Percentiles rank a stretch among this genome's conserved stretches.
Evolutionary conservation across 2,329 filamentous ascomycete genomes (phyloP).

Genomic region (Teratosphaeria epicoccoides): DNA sequence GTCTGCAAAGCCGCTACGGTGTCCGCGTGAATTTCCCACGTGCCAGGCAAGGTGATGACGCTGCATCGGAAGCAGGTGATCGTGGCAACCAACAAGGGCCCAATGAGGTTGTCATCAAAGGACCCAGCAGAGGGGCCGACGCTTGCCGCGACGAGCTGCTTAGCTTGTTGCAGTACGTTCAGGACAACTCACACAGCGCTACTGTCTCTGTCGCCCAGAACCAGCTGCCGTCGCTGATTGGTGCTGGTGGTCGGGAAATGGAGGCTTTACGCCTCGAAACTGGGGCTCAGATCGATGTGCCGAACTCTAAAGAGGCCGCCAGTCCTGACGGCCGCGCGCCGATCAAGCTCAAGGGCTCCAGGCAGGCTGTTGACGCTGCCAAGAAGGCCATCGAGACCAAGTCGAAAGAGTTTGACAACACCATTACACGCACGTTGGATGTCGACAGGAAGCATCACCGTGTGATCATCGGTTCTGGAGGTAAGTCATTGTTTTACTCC

Average conservation of each 20-base stretch:
- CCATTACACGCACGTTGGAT: conserved; percentile 71
- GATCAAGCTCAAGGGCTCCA: conserved; percentile 85
- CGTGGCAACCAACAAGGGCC: conserved; percentile 59
- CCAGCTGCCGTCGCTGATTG: conserved; percentile 89
- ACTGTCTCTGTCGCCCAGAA: conserved; percentile 78
- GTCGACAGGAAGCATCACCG: conserved; percentile 94
- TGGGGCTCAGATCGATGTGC: conserved; percentile 84
- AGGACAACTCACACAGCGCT: conserved; percentile 73
- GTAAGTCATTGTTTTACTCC: conserved; percentile 37
- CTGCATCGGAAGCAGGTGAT: conserved; percentile 58
- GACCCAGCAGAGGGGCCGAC: conserved; percentile 86
- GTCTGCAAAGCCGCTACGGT: conserved; percentile 82
- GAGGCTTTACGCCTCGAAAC: conserved; percentile 77
- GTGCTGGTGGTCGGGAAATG: conserved; percentile 79
- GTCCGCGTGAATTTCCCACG: conserved; percentile 95
- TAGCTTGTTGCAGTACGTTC: conserved; percentile 76
- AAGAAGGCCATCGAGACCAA: conserved; percentile 85
- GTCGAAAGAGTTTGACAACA: conserved; percentile 78
- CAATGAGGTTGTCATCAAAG: conserved; percentile 84
- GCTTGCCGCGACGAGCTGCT: conserved; percentile 85
- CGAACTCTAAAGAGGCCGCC: conserved; percentile 61
- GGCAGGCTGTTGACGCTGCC: conserved; percentile 79
- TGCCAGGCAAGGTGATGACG: conserved; percentile 40
- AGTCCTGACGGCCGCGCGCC: conserved; percentile 61
- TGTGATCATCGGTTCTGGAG: conserved; percentile 76